phyloP scores from a whole-genome alignment of 1,284 basidiomycete species.

The Puccinia polysora region DNA sequence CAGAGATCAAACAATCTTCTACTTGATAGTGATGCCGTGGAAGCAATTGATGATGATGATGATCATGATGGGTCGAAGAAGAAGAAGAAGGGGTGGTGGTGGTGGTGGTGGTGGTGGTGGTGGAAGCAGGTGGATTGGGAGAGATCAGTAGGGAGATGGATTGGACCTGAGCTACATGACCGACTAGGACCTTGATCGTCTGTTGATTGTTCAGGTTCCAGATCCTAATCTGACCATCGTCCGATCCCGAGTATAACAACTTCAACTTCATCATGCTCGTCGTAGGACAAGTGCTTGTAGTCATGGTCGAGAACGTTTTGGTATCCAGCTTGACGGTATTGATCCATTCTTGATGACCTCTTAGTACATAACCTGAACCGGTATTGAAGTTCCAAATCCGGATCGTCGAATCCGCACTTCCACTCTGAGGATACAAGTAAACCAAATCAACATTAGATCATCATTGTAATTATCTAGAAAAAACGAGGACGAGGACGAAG shows the following conservation, averaged over 20 bases:
- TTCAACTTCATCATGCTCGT: conserved; percentile 55
- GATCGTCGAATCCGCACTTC: conserved; percentile 81
- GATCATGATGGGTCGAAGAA: conserved; percentile 51
- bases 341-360: conserved; percentile 94
- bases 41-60: conserved; percentile 46
- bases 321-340: conserved; percentile 73
- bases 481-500: not conserved
- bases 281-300: not conserved
- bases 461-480: too few relatives aligned
- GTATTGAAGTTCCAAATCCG: conserved; percentile 81
- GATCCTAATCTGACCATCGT: conserved; percentile 85
- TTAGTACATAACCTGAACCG: conserved; percentile 82
- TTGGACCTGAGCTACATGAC: conserved; percentile 93
- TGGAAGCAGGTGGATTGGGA: conserved; percentile 46
- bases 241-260: conserved; percentile 93
- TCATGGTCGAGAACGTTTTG: conserved; percentile 52
- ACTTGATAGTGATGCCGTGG: not conserved
- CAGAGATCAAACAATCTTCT: conserved; percentile 72
- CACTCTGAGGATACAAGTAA: conserved; percentile 59
- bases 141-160: conserved; percentile 68
- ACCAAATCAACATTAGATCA: too few relatives aligned
- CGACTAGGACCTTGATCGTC: conserved; percentile 77
- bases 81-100: too few relatives aligned
- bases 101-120: too few relatives aligned
- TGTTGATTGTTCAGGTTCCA: conserved; percentile 82